These are phyloP conservation scores for Hortiboletus campestris DNA, from an alignment of 768 basidiomycete genomes.

Conservation along the genomic window DNA sequence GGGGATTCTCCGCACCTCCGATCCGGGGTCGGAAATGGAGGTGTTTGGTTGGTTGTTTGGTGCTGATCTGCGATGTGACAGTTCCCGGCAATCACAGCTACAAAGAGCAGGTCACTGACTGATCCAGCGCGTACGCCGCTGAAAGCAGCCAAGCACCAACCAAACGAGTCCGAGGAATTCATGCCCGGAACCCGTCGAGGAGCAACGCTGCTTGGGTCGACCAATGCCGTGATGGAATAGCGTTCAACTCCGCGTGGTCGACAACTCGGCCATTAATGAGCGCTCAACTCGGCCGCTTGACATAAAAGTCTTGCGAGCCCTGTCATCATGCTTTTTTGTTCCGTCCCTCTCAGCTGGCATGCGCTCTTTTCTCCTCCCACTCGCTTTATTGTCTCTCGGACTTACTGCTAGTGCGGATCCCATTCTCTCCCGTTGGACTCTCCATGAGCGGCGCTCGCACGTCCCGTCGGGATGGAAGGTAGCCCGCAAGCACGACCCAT, in stretches of 20 bases:
- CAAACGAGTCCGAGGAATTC: neutral
- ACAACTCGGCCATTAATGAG: neutral
- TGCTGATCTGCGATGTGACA: too few species aligned
- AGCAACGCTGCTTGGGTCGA: too few species aligned
- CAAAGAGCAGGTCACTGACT: too few species aligned
- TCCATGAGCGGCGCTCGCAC: slow-evolving; percentile 30
- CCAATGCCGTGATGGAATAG: neutral
- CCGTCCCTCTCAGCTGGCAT: neutral
- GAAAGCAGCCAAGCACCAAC: neutral
- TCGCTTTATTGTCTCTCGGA: slow-evolving; percentile 22
- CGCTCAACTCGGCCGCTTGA: neutral
- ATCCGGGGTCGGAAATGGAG: too few species aligned
- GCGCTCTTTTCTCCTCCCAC: slow-evolving; percentile 22
- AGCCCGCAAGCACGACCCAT: slow-evolving; percentile 29
- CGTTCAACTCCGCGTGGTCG: too few species aligned
- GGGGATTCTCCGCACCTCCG: too few species aligned
- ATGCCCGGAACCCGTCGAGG: neutral
- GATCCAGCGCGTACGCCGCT: too few species aligned
- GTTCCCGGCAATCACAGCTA: too few species aligned
- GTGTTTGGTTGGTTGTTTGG: too few species aligned
- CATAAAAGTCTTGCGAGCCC: neutral
- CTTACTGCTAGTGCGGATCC: slow-evolving; percentile 10
- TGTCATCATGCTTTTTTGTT: neutral
- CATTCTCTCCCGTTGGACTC: slow-evolving; percentile 1
- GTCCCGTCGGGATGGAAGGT: slow-evolving; percentile 40